Evolutionary conservation across 1,139 yeast genomes (phyloP), one percentile per base, ranked within the genome.

Genomic region (Geotrichum aggregatum): DNA sequence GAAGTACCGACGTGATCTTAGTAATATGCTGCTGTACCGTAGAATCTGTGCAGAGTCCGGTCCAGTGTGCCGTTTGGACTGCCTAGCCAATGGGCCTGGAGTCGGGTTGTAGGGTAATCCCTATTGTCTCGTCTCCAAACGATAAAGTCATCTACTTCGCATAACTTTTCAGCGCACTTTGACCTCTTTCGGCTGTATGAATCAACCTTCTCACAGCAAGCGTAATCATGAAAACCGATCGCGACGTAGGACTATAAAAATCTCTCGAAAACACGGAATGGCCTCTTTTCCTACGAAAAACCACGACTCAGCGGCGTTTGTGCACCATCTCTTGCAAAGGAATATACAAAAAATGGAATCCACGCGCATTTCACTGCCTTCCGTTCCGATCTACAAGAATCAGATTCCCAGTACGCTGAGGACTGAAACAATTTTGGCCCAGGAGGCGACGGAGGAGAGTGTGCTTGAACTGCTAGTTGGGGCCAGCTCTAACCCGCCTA

Each of bases 371-470:
- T 24, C 45, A 13, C 28, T 11, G 6, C 31, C 24, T 1, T 14
- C 42, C 7, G 42, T 49, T 13, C 50, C 52, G 6, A 52, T 54
- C 30, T 52, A 52, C 39, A 41, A 34, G 11, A 38, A 52, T 8
- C 56, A 47, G 18, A 52, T 56, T 31, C 34, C 50, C 28, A 61
- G 60, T 47, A 38, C 52, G 11, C 52, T 58, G 5, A 50, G 43
- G 10, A 63, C 65, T 3, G 60, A 56, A 13, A 61, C 66, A 7
- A 50, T 56, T 1, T 63, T 61, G 8, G 67, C 66, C 3, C 83
- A 80, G 58, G 57, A 62, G 5, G 76, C 73, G 22, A 74, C 75
- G 1, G 77, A 78, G 54, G 61, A 66, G 1, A 55, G 59, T 10
- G 70, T 80, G 44, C 59, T 61, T 38, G 60, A 62, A 7, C 65